A percentile compares a stretch with the other conserved stretches of the same genome.
These are phyloP conservation scores for Tetraselmis chui DNA, from an alignment of 139 green algal genomes.

Conservation along the genomic window DNA sequence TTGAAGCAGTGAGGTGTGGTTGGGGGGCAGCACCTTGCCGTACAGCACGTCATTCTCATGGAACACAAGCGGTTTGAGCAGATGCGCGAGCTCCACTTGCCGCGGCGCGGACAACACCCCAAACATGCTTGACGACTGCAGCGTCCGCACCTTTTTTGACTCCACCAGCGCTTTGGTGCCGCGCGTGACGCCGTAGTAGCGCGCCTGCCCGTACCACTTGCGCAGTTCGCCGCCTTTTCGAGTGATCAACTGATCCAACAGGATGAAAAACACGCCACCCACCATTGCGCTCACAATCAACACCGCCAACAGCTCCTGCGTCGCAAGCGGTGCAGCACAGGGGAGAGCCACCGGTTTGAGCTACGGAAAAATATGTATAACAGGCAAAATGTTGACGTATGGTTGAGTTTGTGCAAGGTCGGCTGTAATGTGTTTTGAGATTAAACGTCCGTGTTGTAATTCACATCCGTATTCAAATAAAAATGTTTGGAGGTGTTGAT, in stretches of 20 bases:
- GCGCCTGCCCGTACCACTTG: not conserved
- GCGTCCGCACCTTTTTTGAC: not conserved
- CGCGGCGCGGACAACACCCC: not conserved
- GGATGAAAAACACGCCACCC: not conserved
- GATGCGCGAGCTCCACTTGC: not conserved
- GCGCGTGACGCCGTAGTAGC: not conserved
- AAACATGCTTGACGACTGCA: not conserved
- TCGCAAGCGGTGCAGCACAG: not conserved
- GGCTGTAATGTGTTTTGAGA: no score
- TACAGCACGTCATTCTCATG: not conserved
- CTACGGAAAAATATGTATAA: no score
- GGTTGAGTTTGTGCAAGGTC: no score
- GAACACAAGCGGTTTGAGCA: not conserved
- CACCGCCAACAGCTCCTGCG: not conserved
- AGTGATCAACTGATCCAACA: not conserved
- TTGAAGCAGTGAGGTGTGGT: not conserved
- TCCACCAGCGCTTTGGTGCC: not conserved
- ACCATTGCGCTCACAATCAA: not conserved
- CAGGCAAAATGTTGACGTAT: no score
- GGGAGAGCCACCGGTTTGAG: no score
- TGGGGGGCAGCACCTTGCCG: not conserved
- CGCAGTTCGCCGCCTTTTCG: conserved; percentile 1
- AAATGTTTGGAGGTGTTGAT: no score
- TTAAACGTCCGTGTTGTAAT: no score
- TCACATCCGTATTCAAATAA: no score